Conservation (phyloP, 1,139 yeast species). For the Geotrichum fermentans region DNA sequence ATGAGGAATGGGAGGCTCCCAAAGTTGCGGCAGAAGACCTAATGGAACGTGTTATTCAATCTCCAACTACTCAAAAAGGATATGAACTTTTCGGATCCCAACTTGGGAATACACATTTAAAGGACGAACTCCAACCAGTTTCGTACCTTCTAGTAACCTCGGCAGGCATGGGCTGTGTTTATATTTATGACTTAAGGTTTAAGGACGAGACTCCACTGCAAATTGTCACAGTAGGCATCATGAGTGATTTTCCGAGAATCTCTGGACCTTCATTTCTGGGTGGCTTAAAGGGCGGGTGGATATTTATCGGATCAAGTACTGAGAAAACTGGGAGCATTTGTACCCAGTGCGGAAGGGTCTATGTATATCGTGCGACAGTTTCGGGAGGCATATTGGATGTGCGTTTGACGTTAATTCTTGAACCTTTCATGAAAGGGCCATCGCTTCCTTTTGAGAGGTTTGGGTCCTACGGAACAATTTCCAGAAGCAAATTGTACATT, state of each 20-base stretch:
- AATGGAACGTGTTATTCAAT: constrained; percentile 16
- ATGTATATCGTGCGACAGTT: constrained; percentile 34
- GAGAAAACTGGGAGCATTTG: constrained; percentile 24
- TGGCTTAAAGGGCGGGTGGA: constrained; percentile 26
- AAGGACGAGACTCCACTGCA: not conserved
- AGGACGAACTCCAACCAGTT: too few species aligned
- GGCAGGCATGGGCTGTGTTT: constrained; percentile 32
- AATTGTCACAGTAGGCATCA: constrained; percentile 4
- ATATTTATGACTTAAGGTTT: constrained; percentile 24
- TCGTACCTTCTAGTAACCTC: constrained; percentile 30
- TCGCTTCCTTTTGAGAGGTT: constrained; percentile 29
- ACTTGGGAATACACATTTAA: not conserved
- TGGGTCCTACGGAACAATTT: constrained; percentile 36
- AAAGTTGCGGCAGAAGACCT: constrained; percentile 27
- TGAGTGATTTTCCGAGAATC: constrained; percentile 32
- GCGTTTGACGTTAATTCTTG: not conserved
- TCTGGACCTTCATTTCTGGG: constrained; percentile 20
- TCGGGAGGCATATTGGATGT: constrained; percentile 20
- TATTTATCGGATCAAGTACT: constrained; percentile 31
- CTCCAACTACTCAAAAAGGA: constrained; percentile 12
- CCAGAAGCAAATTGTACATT: constrained; percentile 32
- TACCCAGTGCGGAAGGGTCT: constrained; percentile 40
- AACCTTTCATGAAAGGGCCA: not conserved
- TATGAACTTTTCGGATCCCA: constrained; percentile 31
- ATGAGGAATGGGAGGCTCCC: constrained; percentile 41